Evolutionary conservation across 257 asterid genomes (phyloP).

Genomic region (Linderniella brevidens): DNA sequence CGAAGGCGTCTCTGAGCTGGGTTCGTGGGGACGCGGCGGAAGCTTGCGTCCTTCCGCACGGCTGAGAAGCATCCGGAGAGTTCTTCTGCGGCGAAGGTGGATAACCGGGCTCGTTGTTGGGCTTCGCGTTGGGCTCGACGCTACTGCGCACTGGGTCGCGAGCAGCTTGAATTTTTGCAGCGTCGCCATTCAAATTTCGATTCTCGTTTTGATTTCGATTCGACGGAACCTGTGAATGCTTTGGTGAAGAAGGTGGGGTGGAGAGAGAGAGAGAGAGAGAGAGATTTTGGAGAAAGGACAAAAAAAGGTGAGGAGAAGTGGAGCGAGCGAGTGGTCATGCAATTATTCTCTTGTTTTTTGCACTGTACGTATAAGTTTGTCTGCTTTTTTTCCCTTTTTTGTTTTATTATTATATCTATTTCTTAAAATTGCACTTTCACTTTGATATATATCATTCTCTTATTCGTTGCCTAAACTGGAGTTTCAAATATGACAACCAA

Average conservation of each 20-base stretch:
- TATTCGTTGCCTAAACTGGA: too few relatives aligned
- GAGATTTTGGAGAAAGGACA: constrained; percentile 11
- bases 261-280: constrained; percentile 32
- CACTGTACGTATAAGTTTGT: too few relatives aligned
- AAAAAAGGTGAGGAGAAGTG: background rate
- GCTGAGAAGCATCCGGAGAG: constrained; percentile 74
- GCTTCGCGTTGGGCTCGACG: constrained; percentile 73
- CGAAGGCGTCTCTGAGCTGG: background rate
- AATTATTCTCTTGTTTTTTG: too few relatives aligned
- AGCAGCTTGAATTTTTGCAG: constrained; percentile 81
- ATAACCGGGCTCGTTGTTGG: constrained; percentile 79
- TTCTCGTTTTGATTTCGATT: constrained; percentile 1
- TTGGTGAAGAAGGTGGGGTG: constrained; percentile 4
- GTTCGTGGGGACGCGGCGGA: background rate
- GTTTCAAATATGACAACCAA: too few relatives aligned
- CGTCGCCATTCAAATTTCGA: constrained; percentile 31
- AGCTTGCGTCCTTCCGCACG: constrained; percentile 18
- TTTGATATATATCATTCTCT: too few relatives aligned
- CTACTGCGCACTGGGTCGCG: constrained; percentile 71
- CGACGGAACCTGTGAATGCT: background rate
- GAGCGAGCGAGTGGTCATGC: too few relatives aligned
- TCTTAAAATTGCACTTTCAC: too few relatives aligned
- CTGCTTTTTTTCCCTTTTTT: too few relatives aligned
- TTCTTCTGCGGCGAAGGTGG: constrained; percentile 83
- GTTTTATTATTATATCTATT: too few relatives aligned